Conservation (phyloP, 2,329 filamentous ascomycete species). For the Trichothecium sympodiale region DNA sequence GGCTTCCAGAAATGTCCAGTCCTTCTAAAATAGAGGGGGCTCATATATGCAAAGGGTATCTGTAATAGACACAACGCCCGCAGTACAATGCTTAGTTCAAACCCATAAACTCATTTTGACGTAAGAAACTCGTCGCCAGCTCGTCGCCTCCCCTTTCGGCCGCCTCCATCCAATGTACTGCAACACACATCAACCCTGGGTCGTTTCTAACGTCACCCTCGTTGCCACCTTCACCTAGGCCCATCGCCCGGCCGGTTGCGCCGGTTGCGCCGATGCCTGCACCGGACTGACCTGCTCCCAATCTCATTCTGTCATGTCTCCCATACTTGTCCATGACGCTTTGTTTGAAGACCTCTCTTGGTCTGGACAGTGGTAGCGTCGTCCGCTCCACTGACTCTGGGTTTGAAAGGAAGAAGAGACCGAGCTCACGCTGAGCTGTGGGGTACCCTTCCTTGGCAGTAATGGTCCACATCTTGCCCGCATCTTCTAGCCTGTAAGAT, state of each 20-base stretch:
- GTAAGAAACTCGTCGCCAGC: constrained; percentile 70
- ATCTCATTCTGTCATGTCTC: constrained; percentile 20
- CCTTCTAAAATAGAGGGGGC: too few relatives aligned
- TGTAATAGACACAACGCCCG: too few relatives aligned
- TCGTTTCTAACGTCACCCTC: constrained; percentile 55
- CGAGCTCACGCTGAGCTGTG: constrained; percentile 83
- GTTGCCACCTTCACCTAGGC: constrained; percentile 16
- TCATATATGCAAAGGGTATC: too few relatives aligned
- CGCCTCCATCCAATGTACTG: constrained; percentile 94
- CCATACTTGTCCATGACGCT: constrained; percentile 66
- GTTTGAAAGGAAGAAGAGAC: constrained; percentile 84
- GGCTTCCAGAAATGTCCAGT: too few relatives aligned
- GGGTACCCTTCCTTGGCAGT: constrained; percentile 80
- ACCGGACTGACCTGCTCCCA: constrained; percentile 11
- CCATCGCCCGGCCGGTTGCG: constrained; percentile 11
- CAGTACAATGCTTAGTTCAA: neutral
- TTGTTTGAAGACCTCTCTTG: constrained; percentile 82
- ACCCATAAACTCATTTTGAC: constrained; percentile 41
- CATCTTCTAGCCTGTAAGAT: constrained; percentile 65
- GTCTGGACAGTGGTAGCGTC: constrained; percentile 72
- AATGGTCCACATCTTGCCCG: constrained; percentile 81
- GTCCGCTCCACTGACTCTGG: constrained; percentile 74
- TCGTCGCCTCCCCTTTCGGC: constrained; percentile 79
- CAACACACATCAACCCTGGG: constrained; percentile 82
- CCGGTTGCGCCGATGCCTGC: constrained; percentile 13